A percentile compares a stretch with the other conserved stretches of the same genome.
Conservation (phyloP, 2,329 filamentous ascomycete genomes). For the Dactylellina cionopaga region DNA sequence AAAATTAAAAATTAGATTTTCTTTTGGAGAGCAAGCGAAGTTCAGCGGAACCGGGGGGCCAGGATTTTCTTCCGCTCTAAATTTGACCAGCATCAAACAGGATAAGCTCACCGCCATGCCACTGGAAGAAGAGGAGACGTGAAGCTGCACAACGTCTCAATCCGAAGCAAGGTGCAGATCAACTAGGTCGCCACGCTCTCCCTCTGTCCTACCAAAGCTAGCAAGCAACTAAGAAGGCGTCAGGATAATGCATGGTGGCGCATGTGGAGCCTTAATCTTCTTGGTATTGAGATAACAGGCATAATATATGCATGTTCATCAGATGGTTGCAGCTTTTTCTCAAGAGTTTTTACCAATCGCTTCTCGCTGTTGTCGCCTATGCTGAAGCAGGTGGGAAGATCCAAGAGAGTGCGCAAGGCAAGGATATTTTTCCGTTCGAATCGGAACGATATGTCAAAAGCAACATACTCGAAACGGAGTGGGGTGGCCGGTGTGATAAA, state of each 20-base stretch:
- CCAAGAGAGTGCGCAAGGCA: constrained; percentile 23
- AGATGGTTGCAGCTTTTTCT: constrained; percentile 27
- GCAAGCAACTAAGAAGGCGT: constrained; percentile 27
- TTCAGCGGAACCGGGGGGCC: constrained; percentile 21
- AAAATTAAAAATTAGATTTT: not conserved
- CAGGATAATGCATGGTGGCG: constrained; percentile 49
- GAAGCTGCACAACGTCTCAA: constrained; percentile 37
- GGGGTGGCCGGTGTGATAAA: constrained; percentile 29
- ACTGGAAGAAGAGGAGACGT: constrained; percentile 1
- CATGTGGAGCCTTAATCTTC: constrained; percentile 33
- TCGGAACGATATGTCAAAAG: constrained; percentile 51
- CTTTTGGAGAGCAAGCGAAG: not conserved
- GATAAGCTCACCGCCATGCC: constrained; percentile 32
- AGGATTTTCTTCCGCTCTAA: constrained; percentile 10
- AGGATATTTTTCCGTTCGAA: constrained; percentile 51
- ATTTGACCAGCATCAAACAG: constrained; percentile 31
- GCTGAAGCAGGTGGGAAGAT: constrained; percentile 23
- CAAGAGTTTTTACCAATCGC: constrained; percentile 42
- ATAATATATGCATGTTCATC: constrained; percentile 43
- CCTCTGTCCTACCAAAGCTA: constrained; percentile 37
- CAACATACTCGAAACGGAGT: constrained; percentile 50
- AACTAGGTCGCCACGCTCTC: constrained; percentile 37
- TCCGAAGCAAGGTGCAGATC: constrained; percentile 40
- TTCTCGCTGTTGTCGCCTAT: constrained; percentile 37
- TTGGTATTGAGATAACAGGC: constrained; percentile 38